Evolutionary conservation across 2,329 filamentous ascomycete genomes (phyloP).

Genomic region (Neonectria coccinea): DNA sequence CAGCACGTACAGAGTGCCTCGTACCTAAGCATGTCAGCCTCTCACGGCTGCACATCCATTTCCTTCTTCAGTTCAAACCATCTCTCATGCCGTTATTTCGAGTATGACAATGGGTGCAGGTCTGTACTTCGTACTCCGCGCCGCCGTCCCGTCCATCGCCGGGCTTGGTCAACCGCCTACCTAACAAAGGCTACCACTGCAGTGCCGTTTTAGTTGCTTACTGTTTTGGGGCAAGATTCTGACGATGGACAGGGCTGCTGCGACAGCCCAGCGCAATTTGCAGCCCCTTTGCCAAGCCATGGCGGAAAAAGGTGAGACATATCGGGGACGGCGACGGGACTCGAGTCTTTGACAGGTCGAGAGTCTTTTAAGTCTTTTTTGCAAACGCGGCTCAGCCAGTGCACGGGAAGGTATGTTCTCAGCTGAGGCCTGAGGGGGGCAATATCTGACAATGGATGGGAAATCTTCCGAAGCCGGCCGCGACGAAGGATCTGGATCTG

Average conservation of each 20-base stretch:
- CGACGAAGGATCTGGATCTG: too few species aligned
- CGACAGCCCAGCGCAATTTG: slow-evolving; percentile 36
- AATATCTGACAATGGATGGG: background rate
- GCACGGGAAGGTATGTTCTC: background rate
- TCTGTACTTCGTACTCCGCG: background rate
- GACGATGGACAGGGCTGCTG: slow-evolving; percentile 25
- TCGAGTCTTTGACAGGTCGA: slow-evolving; percentile 33
- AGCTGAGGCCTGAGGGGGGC: background rate
- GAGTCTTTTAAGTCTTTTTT: slow-evolving; percentile 1
- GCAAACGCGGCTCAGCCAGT: slow-evolving; percentile 13
- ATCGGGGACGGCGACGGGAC: slow-evolving; percentile 19
- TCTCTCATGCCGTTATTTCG: background rate
- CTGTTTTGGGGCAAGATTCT: slow-evolving; percentile 25
- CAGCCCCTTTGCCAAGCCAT: slow-evolving; percentile 37
- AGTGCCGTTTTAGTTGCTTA: slow-evolving; percentile 25
- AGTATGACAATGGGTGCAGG: background rate
- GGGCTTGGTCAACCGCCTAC: slow-evolving; percentile 1
- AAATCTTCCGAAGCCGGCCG: background rate
- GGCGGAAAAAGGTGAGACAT: slow-evolving; percentile 35
- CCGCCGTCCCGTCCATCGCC: background rate
- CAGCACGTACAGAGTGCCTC: background rate
- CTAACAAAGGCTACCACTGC: slow-evolving; percentile 17
- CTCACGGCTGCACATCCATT: background rate
- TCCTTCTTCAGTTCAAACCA: background rate
- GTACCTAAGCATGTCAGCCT: background rate